Base-by-base conservation (phyloP, 805 yeast genomes). In the Grigorovia humatica region DNA sequence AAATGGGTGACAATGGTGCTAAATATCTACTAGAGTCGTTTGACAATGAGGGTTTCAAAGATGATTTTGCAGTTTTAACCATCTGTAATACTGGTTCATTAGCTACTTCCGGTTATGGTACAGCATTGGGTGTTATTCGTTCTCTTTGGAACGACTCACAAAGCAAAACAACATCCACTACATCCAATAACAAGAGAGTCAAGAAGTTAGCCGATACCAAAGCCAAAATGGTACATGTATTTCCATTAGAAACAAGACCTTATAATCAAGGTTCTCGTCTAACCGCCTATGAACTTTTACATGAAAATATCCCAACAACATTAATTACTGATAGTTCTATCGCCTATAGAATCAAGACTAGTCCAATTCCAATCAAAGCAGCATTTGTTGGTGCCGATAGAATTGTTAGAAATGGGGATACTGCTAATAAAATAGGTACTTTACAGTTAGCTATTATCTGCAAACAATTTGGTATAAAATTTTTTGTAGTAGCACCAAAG, bases 81-180 rank as follows among this genome's bases (percentile, higher is more conserved):
- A 87, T 93, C 52, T 91, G 99, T 69, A 91, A 91, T 69, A 91
- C 99, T 0, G 99, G 99, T 0, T 88, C 97, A 0, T 73, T 91
- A 53, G 99, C 99, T 1, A 91, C 99, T 1, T 88, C 98, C 4
- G 98, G 98, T 1, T 91, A 89, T 65, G 99, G 99, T 32, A 91
- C 99, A 5, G 98, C 98, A 0, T 74, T 91, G 32, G 98, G 99
- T 13, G 87, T 93, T 23, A 81, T 91, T 43, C 79, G 98, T 57
- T 80, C 96, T 0, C 72, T 86, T 55, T 78, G 76, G 76, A 62
- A 65, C 50, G 68, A 73, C 54, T 66, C 79, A 0, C 57, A 67
- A 48, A 49, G 56, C 2, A 61, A 9, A 67, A 65, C 32, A 58
- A 57, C 29, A 9, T 41, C 56, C n/a, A 12, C 46, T 5, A 9